Conservation (phyloP, 2,329 filamentous ascomycete genomes). For the Corynespora cassiicola region DNA sequence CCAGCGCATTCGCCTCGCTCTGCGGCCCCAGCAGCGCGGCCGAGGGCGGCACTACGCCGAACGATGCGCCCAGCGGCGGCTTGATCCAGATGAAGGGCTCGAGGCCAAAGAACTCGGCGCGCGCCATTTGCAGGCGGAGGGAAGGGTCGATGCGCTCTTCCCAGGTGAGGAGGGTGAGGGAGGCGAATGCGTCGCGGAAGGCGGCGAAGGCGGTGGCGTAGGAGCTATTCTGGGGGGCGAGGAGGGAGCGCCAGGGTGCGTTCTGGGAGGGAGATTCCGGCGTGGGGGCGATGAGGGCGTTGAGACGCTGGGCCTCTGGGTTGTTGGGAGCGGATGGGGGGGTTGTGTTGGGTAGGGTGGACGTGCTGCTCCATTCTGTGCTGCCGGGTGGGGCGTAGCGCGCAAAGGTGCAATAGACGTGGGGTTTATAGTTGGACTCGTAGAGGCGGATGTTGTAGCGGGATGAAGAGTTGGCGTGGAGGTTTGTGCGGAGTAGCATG, state of each 20-base stretch:
- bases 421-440: constrained; percentile 38
- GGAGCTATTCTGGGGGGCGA: constrained; percentile 36
- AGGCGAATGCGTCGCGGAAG: constrained; percentile 49
- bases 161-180: constrained; percentile 50
- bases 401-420: constrained; percentile 36
- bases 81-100: constrained; percentile 37
- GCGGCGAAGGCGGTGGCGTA: constrained; percentile 41
- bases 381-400: constrained; percentile 27
- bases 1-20: constrained; percentile 8
- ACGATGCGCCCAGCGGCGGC: constrained; percentile 20
- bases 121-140: constrained; percentile 23
- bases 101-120: constrained; percentile 14
- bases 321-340: neutral
- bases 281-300: constrained; percentile 18
- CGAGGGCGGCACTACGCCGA: constrained; percentile 12
- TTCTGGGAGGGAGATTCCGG: constrained; percentile 4
- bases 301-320: constrained; percentile 17
- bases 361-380: neutral
- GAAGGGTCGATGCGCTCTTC: constrained; percentile 43
- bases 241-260: constrained; percentile 23
- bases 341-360: neutral
- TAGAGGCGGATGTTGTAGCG: constrained; percentile 52
- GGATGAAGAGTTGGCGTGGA: constrained; percentile 59
- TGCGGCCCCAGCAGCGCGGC: neutral
- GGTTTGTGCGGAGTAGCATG: constrained; percentile 62